phyloP scores from a whole-genome alignment of 257 asterid genomes.

The Jacaranda copaia region DNA sequence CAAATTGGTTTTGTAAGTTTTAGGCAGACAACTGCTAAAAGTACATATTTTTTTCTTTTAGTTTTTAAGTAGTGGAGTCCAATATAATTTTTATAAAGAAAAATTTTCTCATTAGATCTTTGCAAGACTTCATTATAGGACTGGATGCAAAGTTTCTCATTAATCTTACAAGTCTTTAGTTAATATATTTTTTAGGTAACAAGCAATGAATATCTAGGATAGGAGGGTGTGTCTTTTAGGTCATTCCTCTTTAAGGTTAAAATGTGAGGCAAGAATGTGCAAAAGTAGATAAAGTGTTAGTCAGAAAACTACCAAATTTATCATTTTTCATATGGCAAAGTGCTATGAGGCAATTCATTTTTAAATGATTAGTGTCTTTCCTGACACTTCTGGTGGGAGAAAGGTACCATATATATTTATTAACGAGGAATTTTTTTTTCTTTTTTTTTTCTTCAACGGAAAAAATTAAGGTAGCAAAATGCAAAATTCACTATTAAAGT shows the following conservation, averaged over 20 bases:
- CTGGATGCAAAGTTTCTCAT: conserved; percentile 2
- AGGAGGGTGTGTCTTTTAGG: background rate
- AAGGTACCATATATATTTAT: background rate
- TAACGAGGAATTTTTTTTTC: too few relatives aligned
- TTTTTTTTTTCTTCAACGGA: too few relatives aligned
- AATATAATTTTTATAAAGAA: background rate
- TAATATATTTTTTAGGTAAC: background rate
- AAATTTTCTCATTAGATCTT: conserved; percentile 22
- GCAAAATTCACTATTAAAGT: background rate
- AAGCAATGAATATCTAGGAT: background rate
- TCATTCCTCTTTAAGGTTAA: background rate
- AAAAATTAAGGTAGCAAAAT: background rate
- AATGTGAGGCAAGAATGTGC: too few relatives aligned
- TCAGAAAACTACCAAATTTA: too few relatives aligned
- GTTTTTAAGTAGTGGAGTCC: background rate
- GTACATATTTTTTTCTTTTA: background rate
- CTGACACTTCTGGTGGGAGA: background rate
- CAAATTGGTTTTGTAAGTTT: conserved; percentile 8
- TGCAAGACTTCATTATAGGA: conserved; percentile 5
- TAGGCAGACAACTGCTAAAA: background rate
- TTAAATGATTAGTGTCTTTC: too few relatives aligned
- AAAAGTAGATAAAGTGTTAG: too few relatives aligned
- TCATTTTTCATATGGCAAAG: too few relatives aligned
- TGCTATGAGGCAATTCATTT: too few relatives aligned
- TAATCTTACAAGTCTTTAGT: conserved; percentile 13